These are phyloP conservation scores for Thermothelomyces thermophilus DNA, from an alignment of 2,329 filamentous ascomycete genomes.

Conservation along the genomic window DNA sequence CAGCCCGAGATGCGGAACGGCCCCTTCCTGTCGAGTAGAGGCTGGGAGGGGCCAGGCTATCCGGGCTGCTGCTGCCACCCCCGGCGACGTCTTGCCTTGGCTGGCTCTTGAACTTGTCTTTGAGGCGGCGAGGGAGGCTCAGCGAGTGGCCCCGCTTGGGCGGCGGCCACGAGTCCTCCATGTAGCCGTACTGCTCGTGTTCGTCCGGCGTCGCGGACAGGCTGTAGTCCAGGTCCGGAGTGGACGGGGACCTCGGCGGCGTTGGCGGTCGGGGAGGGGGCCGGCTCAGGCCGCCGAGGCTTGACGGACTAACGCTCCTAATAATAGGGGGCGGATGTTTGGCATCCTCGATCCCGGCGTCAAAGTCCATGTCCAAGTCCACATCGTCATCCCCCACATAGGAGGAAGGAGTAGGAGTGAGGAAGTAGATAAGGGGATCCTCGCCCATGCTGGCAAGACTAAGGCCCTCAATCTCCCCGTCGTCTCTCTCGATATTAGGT, in stretches of 20 bases:
- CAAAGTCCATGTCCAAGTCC: slow-evolving; percentile 39
- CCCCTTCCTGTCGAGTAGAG: slow-evolving; percentile 5
- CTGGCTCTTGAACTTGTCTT: slow-evolving; percentile 30
- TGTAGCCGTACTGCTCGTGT: slow-evolving; percentile 30
- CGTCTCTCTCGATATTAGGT: slow-evolving; percentile 36
- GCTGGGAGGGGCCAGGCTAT: slow-evolving; percentile 29
- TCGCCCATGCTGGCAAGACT: slow-evolving; percentile 38
- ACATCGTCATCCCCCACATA: slow-evolving; percentile 36
- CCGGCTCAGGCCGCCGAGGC: slow-evolving; percentile 43
- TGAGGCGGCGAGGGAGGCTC: slow-evolving; percentile 36
- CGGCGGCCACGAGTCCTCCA: slow-evolving; percentile 42
- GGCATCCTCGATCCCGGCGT: slow-evolving; percentile 51
- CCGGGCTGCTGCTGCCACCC: slow-evolving; percentile 16
- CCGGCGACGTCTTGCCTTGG: slow-evolving; percentile 28
- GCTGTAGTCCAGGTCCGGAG: slow-evolving; percentile 37
- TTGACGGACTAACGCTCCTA: slow-evolving; percentile 52
- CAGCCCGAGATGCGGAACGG: slow-evolving; percentile 1
- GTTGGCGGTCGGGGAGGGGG: slow-evolving; percentile 36
- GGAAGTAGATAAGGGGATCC: slow-evolving; percentile 50
- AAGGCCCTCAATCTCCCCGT: slow-evolving; percentile 38
- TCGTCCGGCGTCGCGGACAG: slow-evolving; percentile 41
- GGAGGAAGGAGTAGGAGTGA: slow-evolving; percentile 41
- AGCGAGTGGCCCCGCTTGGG: slow-evolving; percentile 27
- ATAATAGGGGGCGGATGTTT: slow-evolving; percentile 40
- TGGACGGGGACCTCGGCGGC: slow-evolving; percentile 34